Base-by-base conservation (phyloP, 1,139 yeast genomes). In the Kluyveromyces sp. region DNA sequence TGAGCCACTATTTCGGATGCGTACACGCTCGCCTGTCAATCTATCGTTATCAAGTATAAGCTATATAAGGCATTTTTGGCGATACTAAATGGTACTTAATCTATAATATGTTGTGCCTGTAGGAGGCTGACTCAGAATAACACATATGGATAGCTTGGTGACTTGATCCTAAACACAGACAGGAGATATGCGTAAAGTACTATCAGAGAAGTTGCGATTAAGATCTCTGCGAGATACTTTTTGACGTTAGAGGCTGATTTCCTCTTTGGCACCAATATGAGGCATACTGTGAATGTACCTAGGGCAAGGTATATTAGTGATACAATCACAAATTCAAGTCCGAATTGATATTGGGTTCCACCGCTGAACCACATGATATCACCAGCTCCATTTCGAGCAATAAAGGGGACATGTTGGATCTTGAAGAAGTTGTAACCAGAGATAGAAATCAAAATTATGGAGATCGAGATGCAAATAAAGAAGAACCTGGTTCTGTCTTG, bases 341-440 rank as follows among this genome's bases (percentile, higher is more conserved):
- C 92, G 61, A 82, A 78, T 59, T 83, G 92, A 66, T 77, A 78
- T 46, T 72, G 75, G 6, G 64, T 61, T 1, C 84, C 86, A 4
- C 86, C 86, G 50, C 83, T 74, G 41, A 79, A 74, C 51, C 67
- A 70, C 60, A 81, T 70, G 32, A 77, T 61, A 4, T 67, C 63
- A 4, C 76, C 74, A 3, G 61, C 55, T 8, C 72, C 73, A 52
- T 70, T 66, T 44, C 67, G 67, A 1, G 83, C 78, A n/a, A 83
- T 53, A 44, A 83, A 77, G 2, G 89, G 87, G 1, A 78, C 76
- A 2, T 71, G 71, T 50, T 77, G 69, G 45, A 79, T 78, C 25
- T 74, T 62, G 1, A 83, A 73, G 56, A 78, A 83, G 62, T 77
- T 80, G 51, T 75, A 76, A 1, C 94, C 94, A 31, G 83, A 71